Conservation (phyloP, 495 filamentous ascomycete species). For the Penicillium pulvis region DNA sequence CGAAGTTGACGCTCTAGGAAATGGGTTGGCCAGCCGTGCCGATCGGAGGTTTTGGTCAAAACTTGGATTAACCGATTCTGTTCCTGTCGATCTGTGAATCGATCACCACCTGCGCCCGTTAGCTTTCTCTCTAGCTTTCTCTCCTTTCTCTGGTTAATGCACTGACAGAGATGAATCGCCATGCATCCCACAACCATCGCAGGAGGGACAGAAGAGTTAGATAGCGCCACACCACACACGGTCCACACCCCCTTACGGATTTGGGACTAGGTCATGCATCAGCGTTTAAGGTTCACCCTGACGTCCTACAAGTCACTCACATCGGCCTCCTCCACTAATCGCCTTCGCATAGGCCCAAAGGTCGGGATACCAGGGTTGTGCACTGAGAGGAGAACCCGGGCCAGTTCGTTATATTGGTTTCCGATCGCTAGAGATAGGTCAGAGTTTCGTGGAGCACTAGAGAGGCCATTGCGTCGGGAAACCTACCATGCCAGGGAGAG, state of each 20-base stretch:
- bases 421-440: conserved; percentile 21
- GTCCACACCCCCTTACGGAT: conserved; percentile 31
- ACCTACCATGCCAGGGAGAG: conserved; percentile 28
- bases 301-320: conserved; percentile 14
- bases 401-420: conserved; percentile 26
- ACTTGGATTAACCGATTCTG: conserved; percentile 27
- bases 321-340: conserved; percentile 22
- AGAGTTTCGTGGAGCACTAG: background rate
- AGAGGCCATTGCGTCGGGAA: background rate
- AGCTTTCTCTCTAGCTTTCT: background rate
- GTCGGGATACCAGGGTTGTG: conserved; percentile 26
- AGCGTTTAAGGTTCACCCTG: background rate
- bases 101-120: conserved; percentile 23
- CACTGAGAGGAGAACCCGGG: conserved; percentile 23
- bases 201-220: conserved; percentile 26
- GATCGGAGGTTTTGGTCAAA: conserved; percentile 18
- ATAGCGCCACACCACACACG: conserved; percentile 29
- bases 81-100: conserved; percentile 28
- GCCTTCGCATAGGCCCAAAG: conserved; percentile 22
- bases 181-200: conserved; percentile 31
- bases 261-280: conserved; percentile 8
- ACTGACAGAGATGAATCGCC: conserved; percentile 30
- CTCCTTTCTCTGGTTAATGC: background rate
- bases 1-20: conserved; percentile 25
- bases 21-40: conserved; percentile 32